Conservation (phyloP, 108 stramenopile species). For the Cyclostephanos invisitatus region DNA sequence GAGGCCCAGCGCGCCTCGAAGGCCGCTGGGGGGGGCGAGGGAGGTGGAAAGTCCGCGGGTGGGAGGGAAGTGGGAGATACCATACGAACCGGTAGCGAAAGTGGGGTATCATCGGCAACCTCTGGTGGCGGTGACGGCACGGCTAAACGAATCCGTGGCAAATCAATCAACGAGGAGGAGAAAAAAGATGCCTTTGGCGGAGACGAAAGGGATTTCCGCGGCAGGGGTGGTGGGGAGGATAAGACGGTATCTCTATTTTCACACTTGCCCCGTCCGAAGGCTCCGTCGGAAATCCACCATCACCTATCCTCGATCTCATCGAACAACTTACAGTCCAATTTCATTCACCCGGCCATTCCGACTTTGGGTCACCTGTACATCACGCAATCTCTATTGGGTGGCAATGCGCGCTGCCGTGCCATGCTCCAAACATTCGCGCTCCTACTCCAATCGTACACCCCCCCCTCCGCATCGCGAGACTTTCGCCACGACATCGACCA, state of each 20-base stretch:
- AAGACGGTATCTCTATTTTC: slow-evolving; percentile 80
- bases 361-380: slow-evolving; percentile 85
- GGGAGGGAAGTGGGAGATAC: slow-evolving; percentile 11
- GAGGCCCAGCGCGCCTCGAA: slow-evolving; percentile 94
- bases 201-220: slow-evolving; percentile 8
- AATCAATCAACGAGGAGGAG: slow-evolving; percentile 21
- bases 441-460: slow-evolving; percentile 66
- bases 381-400: slow-evolving; percentile 77
- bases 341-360: slow-evolving; percentile 85
- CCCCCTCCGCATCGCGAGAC: slow-evolving; percentile 52
- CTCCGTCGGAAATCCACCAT: slow-evolving; percentile 24
- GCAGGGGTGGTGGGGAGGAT: slow-evolving; percentile 22
- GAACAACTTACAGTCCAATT: slow-evolving; percentile 6
- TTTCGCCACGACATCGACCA: slow-evolving; percentile 84
- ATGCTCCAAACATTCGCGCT: slow-evolving; percentile 87
- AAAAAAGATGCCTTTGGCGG: slow-evolving; percentile 10
- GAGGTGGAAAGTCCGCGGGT: slow-evolving; percentile 23
- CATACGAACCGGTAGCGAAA: slow-evolving; percentile 12
- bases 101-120: slow-evolving; percentile 16
- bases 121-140: slow-evolving; percentile 1
- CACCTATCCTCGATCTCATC: slow-evolving; percentile 22
- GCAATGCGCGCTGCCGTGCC: slow-evolving; percentile 87
- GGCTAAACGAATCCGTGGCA: slow-evolving; percentile 1
- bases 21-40: slow-evolving; percentile 46
- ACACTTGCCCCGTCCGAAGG: slow-evolving; percentile 80